A percentile compares a stretch with the other conserved stretches of the same genome.
phyloP scores from a whole-genome alignment of 2,329 filamentous ascomycete species.

The Sphaerulina musiva region DNA sequence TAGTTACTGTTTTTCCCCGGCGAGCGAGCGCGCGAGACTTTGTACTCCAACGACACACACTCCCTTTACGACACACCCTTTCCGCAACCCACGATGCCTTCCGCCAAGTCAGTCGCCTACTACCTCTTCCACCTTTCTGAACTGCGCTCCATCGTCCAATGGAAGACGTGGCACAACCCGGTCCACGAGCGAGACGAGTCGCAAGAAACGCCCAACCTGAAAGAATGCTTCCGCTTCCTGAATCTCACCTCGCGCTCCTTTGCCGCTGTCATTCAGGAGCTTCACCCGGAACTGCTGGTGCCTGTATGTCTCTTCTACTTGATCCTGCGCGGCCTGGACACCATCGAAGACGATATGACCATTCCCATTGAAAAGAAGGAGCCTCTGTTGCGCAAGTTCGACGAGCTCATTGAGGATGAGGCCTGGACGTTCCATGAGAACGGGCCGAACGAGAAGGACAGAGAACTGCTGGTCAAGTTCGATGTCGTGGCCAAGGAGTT shows the following conservation, averaged over 20 bases:
- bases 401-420: slow-evolving; percentile 69
- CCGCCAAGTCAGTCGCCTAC: slow-evolving; percentile 29
- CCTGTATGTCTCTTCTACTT: slow-evolving; percentile 91
- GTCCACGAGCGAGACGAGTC: slow-evolving; percentile 74
- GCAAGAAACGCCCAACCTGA: slow-evolving; percentile 67
- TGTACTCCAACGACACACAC: not conserved
- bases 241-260: slow-evolving; percentile 90
- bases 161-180: slow-evolving; percentile 89
- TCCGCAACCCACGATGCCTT: slow-evolving; percentile 28
- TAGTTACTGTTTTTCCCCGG: no score
- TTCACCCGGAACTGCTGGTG: slow-evolving; percentile 87
- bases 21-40: no score
- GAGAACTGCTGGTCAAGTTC: slow-evolving; percentile 86
- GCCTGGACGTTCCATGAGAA: slow-evolving; percentile 88
- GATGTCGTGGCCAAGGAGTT: slow-evolving; percentile 79
- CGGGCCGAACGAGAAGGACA: slow-evolving; percentile 87
- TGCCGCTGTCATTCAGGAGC: slow-evolving; percentile 84
- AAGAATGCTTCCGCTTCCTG: slow-evolving; percentile 80
- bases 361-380: slow-evolving; percentile 76
- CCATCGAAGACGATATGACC: slow-evolving; percentile 98
- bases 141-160: slow-evolving; percentile 37
- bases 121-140: slow-evolving; percentile 33
- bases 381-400: slow-evolving; percentile 75
- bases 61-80: not conserved
- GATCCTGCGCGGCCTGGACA: slow-evolving; percentile 83